phyloP scores from a whole-genome alignment of 1,284 basidiomycete species.

The Mycena citricolor region DNA sequence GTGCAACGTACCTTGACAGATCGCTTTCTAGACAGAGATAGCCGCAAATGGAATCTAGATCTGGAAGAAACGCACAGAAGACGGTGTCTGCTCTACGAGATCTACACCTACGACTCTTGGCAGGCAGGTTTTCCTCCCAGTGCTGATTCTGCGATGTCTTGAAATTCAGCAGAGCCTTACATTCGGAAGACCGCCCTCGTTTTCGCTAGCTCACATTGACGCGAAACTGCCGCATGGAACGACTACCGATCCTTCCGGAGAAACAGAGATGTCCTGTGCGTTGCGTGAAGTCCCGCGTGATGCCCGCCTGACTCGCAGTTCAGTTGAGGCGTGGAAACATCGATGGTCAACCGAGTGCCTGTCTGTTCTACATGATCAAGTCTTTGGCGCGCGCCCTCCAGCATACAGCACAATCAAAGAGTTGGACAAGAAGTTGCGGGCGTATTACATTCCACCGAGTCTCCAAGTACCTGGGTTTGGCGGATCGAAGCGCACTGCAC shows the following conservation, averaged over 20 bases:
- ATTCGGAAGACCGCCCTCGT: conserved; percentile 68
- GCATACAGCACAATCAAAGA: conserved; percentile 61
- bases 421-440: conserved; percentile 60
- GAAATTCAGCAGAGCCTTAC: conserved; percentile 53
- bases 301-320: background rate
- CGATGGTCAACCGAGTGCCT: conserved; percentile 59
- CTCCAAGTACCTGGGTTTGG: conserved; percentile 66
- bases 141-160: conserved; percentile 5
- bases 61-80: conserved; percentile 58
- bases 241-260: conserved; percentile 47
- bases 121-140: conserved; percentile 44
- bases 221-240: conserved; percentile 54
- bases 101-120: conserved; percentile 68
- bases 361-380: conserved; percentile 62
- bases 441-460: conserved; percentile 61
- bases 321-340: conserved; percentile 67
- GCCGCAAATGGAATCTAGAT: conserved; percentile 63
- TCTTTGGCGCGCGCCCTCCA: conserved; percentile 59
- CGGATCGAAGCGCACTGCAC: conserved; percentile 42
- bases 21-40: conserved; percentile 58
- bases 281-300: conserved; percentile 15
- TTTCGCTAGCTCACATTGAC: conserved; percentile 60
- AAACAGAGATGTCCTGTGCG: conserved; percentile 67
- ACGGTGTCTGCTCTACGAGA: conserved; percentile 62
- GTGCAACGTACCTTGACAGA: background rate